Evolutionary conservation across 768 basidiomycete species (phyloP), one percentile per base, ranked within the genome.

Genomic region (Boletus sp.): DNA sequence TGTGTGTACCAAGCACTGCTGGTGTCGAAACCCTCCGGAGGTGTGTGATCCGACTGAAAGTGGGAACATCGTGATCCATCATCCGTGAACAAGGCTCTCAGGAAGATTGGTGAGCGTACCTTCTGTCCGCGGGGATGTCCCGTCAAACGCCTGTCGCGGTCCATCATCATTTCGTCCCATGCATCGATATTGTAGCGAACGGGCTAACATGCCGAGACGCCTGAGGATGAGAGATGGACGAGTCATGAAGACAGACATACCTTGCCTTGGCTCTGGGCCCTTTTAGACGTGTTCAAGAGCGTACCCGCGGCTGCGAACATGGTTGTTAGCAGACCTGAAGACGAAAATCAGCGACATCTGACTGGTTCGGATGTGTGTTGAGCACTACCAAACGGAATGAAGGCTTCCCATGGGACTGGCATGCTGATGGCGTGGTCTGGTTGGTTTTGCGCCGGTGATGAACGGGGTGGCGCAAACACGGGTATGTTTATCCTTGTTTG

Each of bases 91-190:
- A 29, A 30, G 29, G 33, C 7, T 13, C 19, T 35, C 40, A 13
- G n/a, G 14, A 27, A 6, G 8, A 30, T 49, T 8, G 13, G 13
- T 9, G 29, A 44, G 75, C 91, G 64, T 69, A 95, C 95, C 68
- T 80, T 79, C 70, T 98, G 96, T 50, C 93, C 93, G 60, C 96
- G 82, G 63, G 74, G 64, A 67, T 90, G 88, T 13, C 96, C 96
- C 3, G 94, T 97, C 66, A 98, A 71, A 58, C 90, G 79, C 66
- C 81, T 78, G 75, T 98, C 96, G 52, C 96, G 79, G 65, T 85
- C 83, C 87, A 98, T 93, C 93, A 98, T 92, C 88, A 90, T 91
- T 50, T 89, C 81, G 57, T 98, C 96, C 93, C 93, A 98, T 21
- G 80, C 72, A 66, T 98, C 96, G 33, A 96, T 67, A 49, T 84